These are phyloP conservation scores for Solanum habrochaites DNA, from an alignment of 257 asterid genomes.

Conservation along the genomic window DNA sequence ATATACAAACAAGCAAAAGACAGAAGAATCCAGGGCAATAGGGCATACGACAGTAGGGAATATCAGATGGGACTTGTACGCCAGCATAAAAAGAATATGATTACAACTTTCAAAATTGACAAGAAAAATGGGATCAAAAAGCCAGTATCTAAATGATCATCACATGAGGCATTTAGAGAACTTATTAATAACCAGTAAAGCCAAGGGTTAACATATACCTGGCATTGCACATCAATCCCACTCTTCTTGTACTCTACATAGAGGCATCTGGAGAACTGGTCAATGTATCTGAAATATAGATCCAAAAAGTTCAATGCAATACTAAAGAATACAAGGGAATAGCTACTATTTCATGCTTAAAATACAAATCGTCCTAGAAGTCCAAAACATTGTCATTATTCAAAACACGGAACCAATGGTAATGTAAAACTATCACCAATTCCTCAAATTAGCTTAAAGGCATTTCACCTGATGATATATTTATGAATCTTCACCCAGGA, in stretches of 20 bases:
- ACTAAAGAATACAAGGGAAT: background rate
- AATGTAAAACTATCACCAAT: background rate
- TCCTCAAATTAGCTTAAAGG: background rate
- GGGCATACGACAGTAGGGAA: background rate
- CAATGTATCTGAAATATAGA: conserved; percentile 52
- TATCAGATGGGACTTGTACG: background rate
- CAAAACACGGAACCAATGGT: background rate
- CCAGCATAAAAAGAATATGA: background rate
- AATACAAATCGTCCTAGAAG: background rate
- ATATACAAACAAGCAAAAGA: background rate
- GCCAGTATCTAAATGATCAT: background rate
- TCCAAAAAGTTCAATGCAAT: background rate
- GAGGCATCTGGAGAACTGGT: conserved; percentile 89
- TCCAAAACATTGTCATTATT: background rate
- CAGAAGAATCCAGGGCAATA: background rate
- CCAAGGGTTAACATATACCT: conserved; percentile 31
- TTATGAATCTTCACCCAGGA: background rate
- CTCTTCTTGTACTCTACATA: conserved; percentile 91
- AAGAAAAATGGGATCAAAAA: background rate
- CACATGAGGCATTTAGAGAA: background rate
- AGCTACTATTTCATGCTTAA: background rate
- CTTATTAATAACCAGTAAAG: background rate
- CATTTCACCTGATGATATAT: background rate
- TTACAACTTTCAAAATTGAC: background rate
- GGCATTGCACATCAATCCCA: conserved; percentile 97